Evolutionary conservation across 129 eudicot species (phyloP).

Genomic region (Ambrosia trifida): DNA sequence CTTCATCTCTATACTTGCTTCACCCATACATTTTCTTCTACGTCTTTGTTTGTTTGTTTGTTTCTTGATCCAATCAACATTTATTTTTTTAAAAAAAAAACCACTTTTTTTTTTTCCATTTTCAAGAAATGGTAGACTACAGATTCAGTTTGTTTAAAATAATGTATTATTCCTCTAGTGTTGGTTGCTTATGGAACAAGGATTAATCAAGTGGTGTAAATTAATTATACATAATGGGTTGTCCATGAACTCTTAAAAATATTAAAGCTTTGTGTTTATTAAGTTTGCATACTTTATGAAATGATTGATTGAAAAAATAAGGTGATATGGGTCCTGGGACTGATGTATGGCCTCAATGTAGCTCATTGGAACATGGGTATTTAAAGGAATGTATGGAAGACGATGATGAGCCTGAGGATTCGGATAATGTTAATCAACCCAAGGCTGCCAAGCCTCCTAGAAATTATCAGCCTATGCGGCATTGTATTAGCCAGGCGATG

Average conservation of each 20-base stretch:
- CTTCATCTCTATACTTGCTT: not conserved
- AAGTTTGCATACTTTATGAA: constrained; percentile 23
- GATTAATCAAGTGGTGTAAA: not conserved
- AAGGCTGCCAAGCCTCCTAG: constrained; percentile 61
- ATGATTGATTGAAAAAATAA: constrained; percentile 29
- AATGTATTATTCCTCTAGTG: not conserved
- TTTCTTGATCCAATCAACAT: not conserved
- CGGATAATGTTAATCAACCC: constrained; percentile 41
- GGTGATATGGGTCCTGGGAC: constrained; percentile 60
- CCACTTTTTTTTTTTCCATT: not conserved
- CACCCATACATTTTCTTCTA: not conserved
- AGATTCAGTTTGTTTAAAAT: not conserved
- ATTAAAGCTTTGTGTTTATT: not conserved
- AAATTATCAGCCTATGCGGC: constrained; percentile 54
- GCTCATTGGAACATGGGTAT: constrained; percentile 44
- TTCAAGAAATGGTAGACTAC: constrained; percentile 3
- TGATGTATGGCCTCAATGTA: constrained; percentile 46
- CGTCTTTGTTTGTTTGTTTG: not conserved
- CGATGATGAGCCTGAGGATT: constrained; percentile 45
- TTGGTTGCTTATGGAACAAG: not conserved
- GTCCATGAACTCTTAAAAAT: not conserved
- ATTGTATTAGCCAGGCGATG: constrained; percentile 65
- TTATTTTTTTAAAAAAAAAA: no score
- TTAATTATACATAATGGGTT: not conserved
- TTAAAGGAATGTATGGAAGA: constrained; percentile 42